phyloP scores from a whole-genome alignment of 164 flowering plant species.

The Akebia trifoliata region DNA sequence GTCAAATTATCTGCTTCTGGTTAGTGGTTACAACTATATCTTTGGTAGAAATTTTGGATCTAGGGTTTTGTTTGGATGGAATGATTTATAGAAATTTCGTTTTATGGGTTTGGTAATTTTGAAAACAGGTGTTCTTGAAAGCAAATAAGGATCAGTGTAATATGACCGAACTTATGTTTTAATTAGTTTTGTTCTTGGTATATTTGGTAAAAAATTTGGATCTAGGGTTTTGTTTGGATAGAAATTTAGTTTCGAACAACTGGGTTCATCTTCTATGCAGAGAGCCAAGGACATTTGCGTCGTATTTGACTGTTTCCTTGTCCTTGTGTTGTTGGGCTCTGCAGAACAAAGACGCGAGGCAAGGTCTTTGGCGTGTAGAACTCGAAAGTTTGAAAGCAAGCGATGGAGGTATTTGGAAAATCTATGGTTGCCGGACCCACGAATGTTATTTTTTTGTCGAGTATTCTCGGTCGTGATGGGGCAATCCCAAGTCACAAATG shows the following conservation, averaged over 20 bases:
- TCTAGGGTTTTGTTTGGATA: conserved; percentile 3
- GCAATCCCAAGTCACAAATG: conserved; percentile 72
- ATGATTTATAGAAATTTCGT: neutral
- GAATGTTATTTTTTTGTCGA: conserved; percentile 85
- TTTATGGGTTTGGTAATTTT: neutral
- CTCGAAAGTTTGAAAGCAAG: conserved; percentile 9
- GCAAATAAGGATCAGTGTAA: neutral
- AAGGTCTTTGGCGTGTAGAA: conserved; percentile 14
- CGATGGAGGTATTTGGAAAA: conserved; percentile 81
- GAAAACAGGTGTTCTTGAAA: neutral
- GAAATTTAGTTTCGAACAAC: neutral
- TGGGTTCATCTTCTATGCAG: neutral
- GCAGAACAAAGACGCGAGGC: conserved; percentile 34
- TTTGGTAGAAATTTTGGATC: neutral
- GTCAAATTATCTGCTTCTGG: too few species aligned
- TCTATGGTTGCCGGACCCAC: conserved; percentile 56
- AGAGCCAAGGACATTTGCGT: neutral
- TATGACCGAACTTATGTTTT: neutral
- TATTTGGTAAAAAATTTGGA: neutral
- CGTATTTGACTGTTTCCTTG: conserved; percentile 17
- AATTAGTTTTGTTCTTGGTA: neutral
- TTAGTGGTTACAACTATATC: neutral
- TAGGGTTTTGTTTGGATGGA: neutral
- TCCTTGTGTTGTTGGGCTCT: conserved; percentile 33
- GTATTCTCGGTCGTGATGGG: conserved; percentile 80